Conservation (phyloP, 2,329 filamentous ascomycete genomes). For the Ophioceras dolichostomum region DNA sequence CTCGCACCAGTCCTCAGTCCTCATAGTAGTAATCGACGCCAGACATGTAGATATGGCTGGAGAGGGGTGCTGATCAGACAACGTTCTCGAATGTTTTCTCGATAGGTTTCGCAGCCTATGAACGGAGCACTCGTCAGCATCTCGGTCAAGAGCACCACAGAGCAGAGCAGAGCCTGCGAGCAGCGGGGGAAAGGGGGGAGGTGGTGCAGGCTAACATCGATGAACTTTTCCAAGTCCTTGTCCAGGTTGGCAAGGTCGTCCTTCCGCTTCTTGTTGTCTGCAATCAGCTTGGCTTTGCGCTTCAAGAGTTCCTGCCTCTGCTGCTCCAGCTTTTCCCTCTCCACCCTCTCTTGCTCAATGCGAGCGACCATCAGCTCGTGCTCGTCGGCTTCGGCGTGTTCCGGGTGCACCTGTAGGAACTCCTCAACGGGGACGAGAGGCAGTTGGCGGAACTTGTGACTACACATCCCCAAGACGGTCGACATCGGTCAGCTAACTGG, state of each 20-base stretch:
- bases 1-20: too few species aligned
- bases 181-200: too few species aligned
- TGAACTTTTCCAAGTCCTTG: slow-evolving; percentile 85
- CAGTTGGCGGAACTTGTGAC: slow-evolving; percentile 78
- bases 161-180: too few species aligned
- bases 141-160: background rate
- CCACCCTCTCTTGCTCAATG: slow-evolving; percentile 80
- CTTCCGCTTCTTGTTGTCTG: slow-evolving; percentile 80
- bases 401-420: slow-evolving; percentile 65
- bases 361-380: slow-evolving; percentile 78
- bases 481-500: too few species aligned
- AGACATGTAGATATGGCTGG: too few species aligned
- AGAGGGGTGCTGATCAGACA: too few species aligned
- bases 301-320: slow-evolving; percentile 66
- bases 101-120: slow-evolving; percentile 74
- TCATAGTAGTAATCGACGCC: too few species aligned
- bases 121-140: too few species aligned
- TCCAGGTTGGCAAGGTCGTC: slow-evolving; percentile 88
- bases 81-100: slow-evolving; percentile 76
- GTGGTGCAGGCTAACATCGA: slow-evolving; percentile 57
- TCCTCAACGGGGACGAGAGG: slow-evolving; percentile 76
- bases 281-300: slow-evolving; percentile 48
- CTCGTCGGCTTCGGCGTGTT: slow-evolving; percentile 60
- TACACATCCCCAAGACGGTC: slow-evolving; percentile 22
- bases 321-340: slow-evolving; percentile 76